Base-by-base conservation (phyloP, 192 early-diverging fungal species). In the Linnemannia exigua region DNA sequence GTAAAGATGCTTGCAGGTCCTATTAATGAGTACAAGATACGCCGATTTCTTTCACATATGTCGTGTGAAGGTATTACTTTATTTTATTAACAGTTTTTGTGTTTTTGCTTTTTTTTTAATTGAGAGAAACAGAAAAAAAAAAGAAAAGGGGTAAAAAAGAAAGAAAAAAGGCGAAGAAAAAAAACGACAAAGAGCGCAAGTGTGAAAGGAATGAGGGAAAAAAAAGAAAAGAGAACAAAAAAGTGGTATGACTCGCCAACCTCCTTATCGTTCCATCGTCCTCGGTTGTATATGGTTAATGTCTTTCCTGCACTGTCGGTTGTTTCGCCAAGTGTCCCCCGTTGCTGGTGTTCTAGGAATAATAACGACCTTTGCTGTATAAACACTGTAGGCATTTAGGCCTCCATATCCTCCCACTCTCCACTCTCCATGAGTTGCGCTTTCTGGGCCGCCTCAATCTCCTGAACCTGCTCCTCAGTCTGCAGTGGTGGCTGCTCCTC, bases 401-500 rank as follows among this genome's bases (percentile, higher is more conserved):
- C 69, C 50, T 86, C 84, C 78, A 80, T 86, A 41, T 79, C 84
- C 50, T 86, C 83, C 77, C 72, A 79, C 7, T 85, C 83, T 2
- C 41, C 72, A 6, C 72, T 77, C 69, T 68, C 51, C 72, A 84
- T 73, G 44, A 77, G 47, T 15, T 83, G 75, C 33, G 82, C 84
- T 48, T 86, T 86, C 46, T 71, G 33, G 46, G 72, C 76, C 22
- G 82, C 77, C 61, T 79, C 84, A 37, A 86, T 86, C 70, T 76
- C 78, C 48, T 79, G 77, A 17, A 85, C 63, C 58, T 85, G 70
- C 74, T 85, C 83, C 66, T 86, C 84, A 11, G 79, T 80, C 78
- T 86, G 84, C 19, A 80, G 15, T 80, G 84, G 84, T 41, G 84
- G 84, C 63, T 75, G 77, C 68, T 86, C 84, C 51, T 86, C 84